Conservation (phyloP, 225 moss, liverwort and hornwort species). For the Thuidium tamariscinum region DNA sequence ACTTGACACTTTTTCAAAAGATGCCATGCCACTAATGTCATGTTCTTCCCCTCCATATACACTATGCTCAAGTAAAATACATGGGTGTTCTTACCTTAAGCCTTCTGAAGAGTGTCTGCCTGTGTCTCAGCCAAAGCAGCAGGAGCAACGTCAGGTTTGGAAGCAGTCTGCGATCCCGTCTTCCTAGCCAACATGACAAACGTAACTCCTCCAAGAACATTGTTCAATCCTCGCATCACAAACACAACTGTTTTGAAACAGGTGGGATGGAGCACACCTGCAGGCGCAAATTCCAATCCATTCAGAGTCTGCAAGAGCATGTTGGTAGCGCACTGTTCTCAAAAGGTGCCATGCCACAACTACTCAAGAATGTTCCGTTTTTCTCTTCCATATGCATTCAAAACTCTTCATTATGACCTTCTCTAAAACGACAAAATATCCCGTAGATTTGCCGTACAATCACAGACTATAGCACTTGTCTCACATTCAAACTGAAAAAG, state of each 20-base stretch:
- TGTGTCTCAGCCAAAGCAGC: background rate
- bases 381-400: background rate
- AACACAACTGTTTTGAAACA: slow-evolving; percentile 59
- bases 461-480: background rate
- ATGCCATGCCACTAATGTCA: background rate
- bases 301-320: slow-evolving; percentile 56
- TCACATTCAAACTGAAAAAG: background rate
- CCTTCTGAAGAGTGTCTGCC: background rate
- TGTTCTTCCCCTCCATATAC: background rate
- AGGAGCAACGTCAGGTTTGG: background rate
- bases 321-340: background rate
- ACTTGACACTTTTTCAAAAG: background rate
- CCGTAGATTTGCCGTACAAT: background rate
- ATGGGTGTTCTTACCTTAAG: background rate
- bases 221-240: slow-evolving; percentile 61
- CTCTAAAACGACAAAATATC: background rate
- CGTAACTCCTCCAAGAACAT: slow-evolving; percentile 61
- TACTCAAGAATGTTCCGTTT: background rate
- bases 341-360: background rate
- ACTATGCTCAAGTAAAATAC: background rate
- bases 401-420: background rate
- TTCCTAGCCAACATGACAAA: slow-evolving; percentile 72
- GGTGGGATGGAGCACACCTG: slow-evolving; percentile 31
- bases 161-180: slow-evolving; percentile 67
- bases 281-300: slow-evolving; percentile 54